Conservation (phyloP, 1,284 basidiomycete species). For the Cerrena zonata region DNA sequence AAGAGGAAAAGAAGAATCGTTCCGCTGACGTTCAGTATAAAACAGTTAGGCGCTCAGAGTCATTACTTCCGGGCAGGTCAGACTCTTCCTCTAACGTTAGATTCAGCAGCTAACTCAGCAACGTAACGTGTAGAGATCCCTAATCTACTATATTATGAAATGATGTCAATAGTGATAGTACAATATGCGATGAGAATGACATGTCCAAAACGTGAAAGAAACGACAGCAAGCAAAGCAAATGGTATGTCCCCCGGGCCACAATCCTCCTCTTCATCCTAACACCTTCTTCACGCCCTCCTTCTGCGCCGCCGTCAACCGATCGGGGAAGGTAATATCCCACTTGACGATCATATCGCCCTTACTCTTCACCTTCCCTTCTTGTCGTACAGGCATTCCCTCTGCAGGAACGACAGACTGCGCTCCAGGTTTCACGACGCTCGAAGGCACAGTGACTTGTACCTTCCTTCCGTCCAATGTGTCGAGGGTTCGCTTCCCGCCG, state of each 20-base stretch:
- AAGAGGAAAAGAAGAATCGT: too few relatives aligned
- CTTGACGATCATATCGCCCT: conserved; percentile 78
- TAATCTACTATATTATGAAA: too few relatives aligned
- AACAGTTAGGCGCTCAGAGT: too few relatives aligned
- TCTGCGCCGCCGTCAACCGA: conserved; percentile 66
- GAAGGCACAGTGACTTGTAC: conserved; percentile 63
- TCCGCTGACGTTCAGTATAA: too few relatives aligned
- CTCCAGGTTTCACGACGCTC: conserved; percentile 74
- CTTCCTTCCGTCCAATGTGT: conserved; percentile 74
- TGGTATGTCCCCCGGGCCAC: background rate
- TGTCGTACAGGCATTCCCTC: conserved; percentile 92
- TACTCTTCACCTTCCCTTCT: conserved; percentile 62
- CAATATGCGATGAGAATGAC: background rate
- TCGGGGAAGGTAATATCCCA: conserved; percentile 86
- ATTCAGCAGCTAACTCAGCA: too few relatives aligned
- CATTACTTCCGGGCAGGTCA: too few relatives aligned
- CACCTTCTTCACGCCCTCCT: conserved; percentile 73
- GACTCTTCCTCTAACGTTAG: too few relatives aligned
- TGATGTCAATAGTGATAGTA: background rate
- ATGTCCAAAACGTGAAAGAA: background rate
- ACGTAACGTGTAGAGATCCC: too few relatives aligned
- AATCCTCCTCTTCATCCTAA: conserved; percentile 29
- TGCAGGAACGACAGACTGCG: conserved; percentile 62
- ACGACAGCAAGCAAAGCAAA: background rate
- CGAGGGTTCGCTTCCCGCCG: conserved; percentile 48